Evolutionary conservation across 371 early-diverging fungal genomes (phyloP), one percentile per base, ranked within the genome.

Genomic region (Syncephalastrum sp.): DNA sequence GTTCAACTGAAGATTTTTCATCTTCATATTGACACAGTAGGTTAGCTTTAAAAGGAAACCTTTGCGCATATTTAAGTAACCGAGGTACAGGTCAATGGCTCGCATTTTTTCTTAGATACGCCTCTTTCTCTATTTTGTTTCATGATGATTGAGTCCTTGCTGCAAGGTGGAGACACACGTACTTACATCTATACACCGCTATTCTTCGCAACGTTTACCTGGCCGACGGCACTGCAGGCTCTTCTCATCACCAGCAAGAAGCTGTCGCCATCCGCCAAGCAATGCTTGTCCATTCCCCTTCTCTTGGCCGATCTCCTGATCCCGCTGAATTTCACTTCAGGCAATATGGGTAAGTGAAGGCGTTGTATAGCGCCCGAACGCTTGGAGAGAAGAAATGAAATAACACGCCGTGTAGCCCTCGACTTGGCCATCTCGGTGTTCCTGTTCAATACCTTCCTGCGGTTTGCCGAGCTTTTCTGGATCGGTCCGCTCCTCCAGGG

Each of bases 381-480:
- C 21, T 21, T 21, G 21, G 47, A 48, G 5, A 21, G 27, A 5
- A 14, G 13, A 14, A 47, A 19, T 6, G 27, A 50, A 27, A 33
- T 42, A 4, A 7, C 15, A 44, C 25, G 44, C 56, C 6, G 25
- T 33, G 13, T 52, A 75, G 75, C 62, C 8, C 17, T 64, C 17
- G 72, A 75, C 38, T 55, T 75, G 7, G 53, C 54, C 27, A 53
- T 23, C 16, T 46, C 57, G 7, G 56, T 60, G 17, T 33, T 57
- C 3, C 55, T 48, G 14, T 75, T 60, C 33, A 72, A 69, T 29
- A 14, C 59, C 10, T 66, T 65, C 25, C 56, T 75, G 14, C 65
- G 75, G 5, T 66, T 70, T 47, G 38, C 68, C 2, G 75, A 72
- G 21, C 27, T 72, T 16, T 72, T 53, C 42, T 75, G 66, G 66